A percentile compares a stretch with the other conserved stretches of the same genome.
phyloP scores from a whole-genome alignment of 495 filamentous ascomycete genomes.

The Margaritispora aquatica region DNA sequence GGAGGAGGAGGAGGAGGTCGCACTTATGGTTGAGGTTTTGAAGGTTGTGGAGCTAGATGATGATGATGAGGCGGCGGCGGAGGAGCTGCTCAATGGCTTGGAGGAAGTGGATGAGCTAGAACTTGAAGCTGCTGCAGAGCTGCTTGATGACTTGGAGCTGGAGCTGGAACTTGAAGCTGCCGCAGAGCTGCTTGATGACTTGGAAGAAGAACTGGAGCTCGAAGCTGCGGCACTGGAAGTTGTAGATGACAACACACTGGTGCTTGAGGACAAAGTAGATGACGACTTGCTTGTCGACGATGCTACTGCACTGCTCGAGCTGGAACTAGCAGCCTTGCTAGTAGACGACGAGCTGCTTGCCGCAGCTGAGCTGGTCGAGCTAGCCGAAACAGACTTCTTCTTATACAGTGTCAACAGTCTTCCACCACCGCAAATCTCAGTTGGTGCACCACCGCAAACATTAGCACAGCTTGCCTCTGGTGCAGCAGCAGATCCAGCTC shows the following conservation, averaged over 20 bases:
- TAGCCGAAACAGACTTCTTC: neutral
- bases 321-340: neutral
- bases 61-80: neutral
- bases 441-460: neutral
- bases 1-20: neutral
- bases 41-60: neutral
- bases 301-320: neutral
- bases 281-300: neutral
- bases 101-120: neutral
- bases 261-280: neutral
- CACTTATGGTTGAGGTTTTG: neutral
- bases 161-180: neutral
- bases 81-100: neutral
- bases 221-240: neutral
- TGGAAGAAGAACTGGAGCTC: neutral
- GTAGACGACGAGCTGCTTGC: neutral
- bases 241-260: neutral
- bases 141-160: neutral
- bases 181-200: neutral
- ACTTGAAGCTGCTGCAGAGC: neutral
- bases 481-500: slow-evolving; percentile 27
- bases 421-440: slow-evolving; percentile 11
- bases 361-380: neutral
- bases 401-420: slow-evolving; percentile 1
- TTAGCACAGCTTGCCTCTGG: slow-evolving; percentile 16